Base-by-base conservation (phyloP, 495 filamentous ascomycete genomes). In the Penicillium canescens region DNA sequence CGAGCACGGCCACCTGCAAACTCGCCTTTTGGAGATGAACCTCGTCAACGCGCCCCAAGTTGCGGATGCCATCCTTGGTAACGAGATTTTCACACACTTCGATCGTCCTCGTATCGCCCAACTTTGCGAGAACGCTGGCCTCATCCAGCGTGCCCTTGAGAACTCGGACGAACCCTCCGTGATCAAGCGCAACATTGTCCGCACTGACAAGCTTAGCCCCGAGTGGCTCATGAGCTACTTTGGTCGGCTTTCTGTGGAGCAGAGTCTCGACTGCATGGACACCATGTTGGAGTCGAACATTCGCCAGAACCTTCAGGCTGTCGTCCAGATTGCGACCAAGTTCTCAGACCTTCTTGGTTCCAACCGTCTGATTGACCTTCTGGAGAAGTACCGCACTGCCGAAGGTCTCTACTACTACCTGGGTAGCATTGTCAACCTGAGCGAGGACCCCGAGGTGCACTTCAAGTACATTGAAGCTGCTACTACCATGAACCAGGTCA, bases 391-490 rank as follows among this genome's bases (percentile, higher is more conserved):
- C 76, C 90, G 92, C 66, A 97, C 92, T 28, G 86, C 90, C 26
- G 94, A 99, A 71, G 94, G 94, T 68, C 83, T 99, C 13, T 99
- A 94, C 82, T 96, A 93, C 78, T 99, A 96, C 74, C 83, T 99
- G 47, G 93, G 92, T 46, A 94, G 91, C 66, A 92, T 99, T 57
- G 94, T 99, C 73, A 99, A 99, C 68, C 74, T 99, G 21, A 95
- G 89, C 55, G 90, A 97, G 71, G 95, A 99, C 63, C 75, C 87
- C 20, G 95, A 99, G 63, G 94, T 99, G 37, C 85, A 90, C 70
- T 99, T 96, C 86, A 99, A 99, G 80, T 99, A 99, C 71, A 95
- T 99, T 46, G 91, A 98, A 75, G 92, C 95, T 50, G 94, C 95
- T 31, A 96, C 93, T 43, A 85, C 84, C 63, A 95, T 95, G 82